Evolutionary conservation across 2,329 filamentous ascomycete species (phyloP).

Genomic region (Raffaelea arxii): DNA sequence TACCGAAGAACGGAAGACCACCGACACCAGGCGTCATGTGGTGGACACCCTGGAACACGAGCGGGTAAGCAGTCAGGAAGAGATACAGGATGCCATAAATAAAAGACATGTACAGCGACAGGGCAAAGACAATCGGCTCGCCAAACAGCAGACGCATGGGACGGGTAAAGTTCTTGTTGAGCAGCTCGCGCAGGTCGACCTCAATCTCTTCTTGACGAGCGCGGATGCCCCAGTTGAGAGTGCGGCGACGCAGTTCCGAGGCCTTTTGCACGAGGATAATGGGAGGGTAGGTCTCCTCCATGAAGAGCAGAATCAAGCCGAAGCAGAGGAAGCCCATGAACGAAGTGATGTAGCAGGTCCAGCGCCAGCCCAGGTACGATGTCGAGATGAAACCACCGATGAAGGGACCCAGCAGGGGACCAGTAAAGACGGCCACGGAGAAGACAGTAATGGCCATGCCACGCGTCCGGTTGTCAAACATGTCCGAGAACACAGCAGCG

Average conservation of each 20-base stretch:
- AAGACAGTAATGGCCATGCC: conserved; percentile 50
- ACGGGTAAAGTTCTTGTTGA: conserved; percentile 58
- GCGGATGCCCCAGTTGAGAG: conserved; percentile 61
- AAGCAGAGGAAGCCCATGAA: conserved; percentile 57
- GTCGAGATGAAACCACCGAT: conserved; percentile 59
- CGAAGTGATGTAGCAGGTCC: conserved; percentile 56
- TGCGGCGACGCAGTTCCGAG: conserved; percentile 49
- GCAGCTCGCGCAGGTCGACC: conserved; percentile 51
- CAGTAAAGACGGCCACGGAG: conserved; percentile 54
- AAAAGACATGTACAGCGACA: conserved; percentile 66
- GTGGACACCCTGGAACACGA: conserved; percentile 69
- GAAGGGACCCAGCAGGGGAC: conserved; percentile 58
- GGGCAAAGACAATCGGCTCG: conserved; percentile 58
- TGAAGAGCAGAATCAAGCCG: conserved; percentile 48
- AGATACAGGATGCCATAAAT: conserved; percentile 74
- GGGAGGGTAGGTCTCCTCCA: conserved; percentile 62
- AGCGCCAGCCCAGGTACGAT: conserved; percentile 59
- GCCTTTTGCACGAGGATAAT: conserved; percentile 54
- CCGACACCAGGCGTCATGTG: conserved; percentile 58
- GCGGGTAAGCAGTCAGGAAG: conserved; percentile 75
- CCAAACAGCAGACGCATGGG: conserved; percentile 55
- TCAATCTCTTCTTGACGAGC: conserved; percentile 65
- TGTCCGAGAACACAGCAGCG: conserved; percentile 62
- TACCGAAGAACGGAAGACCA: conserved; percentile 77
- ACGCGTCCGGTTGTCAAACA: conserved; percentile 56